phyloP scores from a whole-genome alignment of 2,329 filamentous ascomycete species.

The Apiospora sp. region DNA sequence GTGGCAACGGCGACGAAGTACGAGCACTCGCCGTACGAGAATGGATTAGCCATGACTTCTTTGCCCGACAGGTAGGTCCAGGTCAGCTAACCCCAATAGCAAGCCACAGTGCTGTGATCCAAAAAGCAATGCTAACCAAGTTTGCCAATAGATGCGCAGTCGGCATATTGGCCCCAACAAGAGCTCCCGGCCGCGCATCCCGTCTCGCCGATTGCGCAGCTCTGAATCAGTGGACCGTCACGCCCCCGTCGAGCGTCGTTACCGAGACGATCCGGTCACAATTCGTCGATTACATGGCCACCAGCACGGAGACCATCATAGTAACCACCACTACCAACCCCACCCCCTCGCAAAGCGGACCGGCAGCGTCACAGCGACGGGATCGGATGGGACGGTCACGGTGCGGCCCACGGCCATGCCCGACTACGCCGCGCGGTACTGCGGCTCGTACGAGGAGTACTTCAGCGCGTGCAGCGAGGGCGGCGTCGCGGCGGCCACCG shows the following conservation, averaged over 20 bases:
- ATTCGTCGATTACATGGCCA: neutral
- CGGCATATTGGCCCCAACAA: neutral
- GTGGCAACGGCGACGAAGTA: too few relatives aligned
- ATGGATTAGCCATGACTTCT: too few relatives aligned
- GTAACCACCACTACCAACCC: neutral
- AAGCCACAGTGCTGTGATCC: too few relatives aligned
- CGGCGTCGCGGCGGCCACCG: neutral
- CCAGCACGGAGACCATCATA: neutral
- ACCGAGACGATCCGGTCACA: neutral
- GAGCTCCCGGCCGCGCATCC: neutral
- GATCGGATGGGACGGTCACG: neutral
- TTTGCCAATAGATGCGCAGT: too few relatives aligned
- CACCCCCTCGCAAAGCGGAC: neutral
- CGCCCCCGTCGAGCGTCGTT: neutral
- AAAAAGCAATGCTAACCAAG: too few relatives aligned
- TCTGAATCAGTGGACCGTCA: neutral
- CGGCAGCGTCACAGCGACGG: neutral
- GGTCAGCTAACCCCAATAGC: too few relatives aligned
- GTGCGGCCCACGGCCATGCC: neutral
- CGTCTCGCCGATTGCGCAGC: neutral
- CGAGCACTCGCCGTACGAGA: too few relatives aligned
- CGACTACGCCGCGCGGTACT: neutral
- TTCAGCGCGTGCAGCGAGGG: neutral
- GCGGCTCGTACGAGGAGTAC: constrained; percentile 3
- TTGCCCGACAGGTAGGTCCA: too few relatives aligned